phyloP scores from a whole-genome alignment of 1,139 yeast genomes.

The Diutina ranongensis region DNA sequence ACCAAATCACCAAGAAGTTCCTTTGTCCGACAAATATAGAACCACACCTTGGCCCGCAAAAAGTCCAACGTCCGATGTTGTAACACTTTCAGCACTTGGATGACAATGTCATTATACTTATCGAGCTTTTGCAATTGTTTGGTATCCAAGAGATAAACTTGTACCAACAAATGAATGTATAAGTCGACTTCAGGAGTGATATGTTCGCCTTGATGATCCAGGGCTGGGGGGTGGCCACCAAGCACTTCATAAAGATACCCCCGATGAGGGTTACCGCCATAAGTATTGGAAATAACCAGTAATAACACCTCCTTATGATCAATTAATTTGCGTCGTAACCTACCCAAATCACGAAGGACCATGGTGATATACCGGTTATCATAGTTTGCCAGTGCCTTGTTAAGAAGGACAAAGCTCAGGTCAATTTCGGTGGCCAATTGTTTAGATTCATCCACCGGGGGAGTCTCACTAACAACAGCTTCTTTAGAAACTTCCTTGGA shows the following conservation, averaged over 20 bases:
- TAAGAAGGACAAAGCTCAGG: constrained; percentile 41
- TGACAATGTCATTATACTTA: constrained; percentile 40
- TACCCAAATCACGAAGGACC: constrained; percentile 74
- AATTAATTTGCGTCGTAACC: constrained; percentile 54
- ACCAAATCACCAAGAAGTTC: constrained; percentile 54
- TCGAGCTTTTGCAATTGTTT: constrained; percentile 38
- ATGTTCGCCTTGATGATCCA: constrained; percentile 17
- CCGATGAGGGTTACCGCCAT: constrained; percentile 28
- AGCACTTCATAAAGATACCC: constrained; percentile 34
- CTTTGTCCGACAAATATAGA: constrained; percentile 70
- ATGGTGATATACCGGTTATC: constrained; percentile 85
- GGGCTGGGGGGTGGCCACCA: constrained; percentile 18
- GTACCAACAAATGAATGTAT: constrained; percentile 68
- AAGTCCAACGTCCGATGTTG: constrained; percentile 81
- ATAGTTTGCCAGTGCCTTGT: constrained; percentile 62
- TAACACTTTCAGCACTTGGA: constrained; percentile 47
- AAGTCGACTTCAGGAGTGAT: constrained; percentile 71
- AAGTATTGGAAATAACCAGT: constrained; percentile 39
- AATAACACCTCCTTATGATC: constrained; percentile 37
- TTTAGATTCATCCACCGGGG: constrained; percentile 7
- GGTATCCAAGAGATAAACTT: constrained; percentile 61
- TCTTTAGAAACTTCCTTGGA: constrained; percentile 7
- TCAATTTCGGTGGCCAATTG: constrained; percentile 32
- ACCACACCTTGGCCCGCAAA: constrained; percentile 88
- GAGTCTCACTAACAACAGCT: neutral